Evolutionary conservation across 257 asterid genomes (phyloP).

Genomic region (Lycium barbarum): DNA sequence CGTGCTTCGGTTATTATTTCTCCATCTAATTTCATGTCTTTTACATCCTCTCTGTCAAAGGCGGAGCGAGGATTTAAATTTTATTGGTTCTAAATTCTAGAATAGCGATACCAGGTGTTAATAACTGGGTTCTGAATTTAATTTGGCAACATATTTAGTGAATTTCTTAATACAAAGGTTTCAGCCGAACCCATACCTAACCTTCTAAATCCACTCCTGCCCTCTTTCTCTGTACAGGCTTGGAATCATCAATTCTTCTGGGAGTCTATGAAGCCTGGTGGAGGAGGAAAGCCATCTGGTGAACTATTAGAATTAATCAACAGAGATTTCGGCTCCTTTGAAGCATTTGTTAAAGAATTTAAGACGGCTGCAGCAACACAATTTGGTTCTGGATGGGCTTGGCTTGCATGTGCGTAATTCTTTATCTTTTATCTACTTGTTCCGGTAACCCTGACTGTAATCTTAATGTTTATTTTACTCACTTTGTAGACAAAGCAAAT

Average conservation of each 20-base stretch:
- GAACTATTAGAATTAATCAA: conserved; percentile 69
- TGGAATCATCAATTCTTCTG: conserved; percentile 98
- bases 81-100: no score
- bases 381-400: conserved; percentile 98
- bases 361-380: conserved; percentile 92
- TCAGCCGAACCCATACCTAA: no score
- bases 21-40: background rate
- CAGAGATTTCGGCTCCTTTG: conserved; percentile 94
- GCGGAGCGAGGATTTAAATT: no score
- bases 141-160: no score
- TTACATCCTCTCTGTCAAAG: background rate
- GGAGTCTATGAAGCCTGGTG: conserved; percentile 95
- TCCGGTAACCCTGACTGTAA: background rate
- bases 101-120: no score
- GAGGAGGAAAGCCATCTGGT: conserved; percentile 90
- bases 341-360: conserved; percentile 69
- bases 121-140: no score
- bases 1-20: background rate
- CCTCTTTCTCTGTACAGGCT: conserved; percentile 48
- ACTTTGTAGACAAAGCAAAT: conserved; percentile 76
- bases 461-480: conserved; percentile 25
- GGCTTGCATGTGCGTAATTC: conserved; percentile 89
- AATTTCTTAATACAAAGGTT: no score
- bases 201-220: no score
- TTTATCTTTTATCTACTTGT: background rate